Base-by-base conservation (phyloP, 495 filamentous ascomycete genomes). In the Trichoderma virens region DNA sequence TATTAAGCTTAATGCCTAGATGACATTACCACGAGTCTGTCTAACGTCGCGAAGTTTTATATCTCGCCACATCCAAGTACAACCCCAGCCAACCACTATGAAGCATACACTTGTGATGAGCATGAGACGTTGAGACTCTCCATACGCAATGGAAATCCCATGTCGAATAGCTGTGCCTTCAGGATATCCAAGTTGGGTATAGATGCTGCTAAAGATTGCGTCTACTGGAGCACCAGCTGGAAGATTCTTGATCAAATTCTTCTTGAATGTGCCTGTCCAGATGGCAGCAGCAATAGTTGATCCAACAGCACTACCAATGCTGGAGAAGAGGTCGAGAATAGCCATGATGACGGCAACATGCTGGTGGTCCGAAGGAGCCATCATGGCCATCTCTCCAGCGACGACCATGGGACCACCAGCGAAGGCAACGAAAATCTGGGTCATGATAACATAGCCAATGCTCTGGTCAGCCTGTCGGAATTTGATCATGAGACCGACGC, bases 391-490 rank as follows among this genome's bases (percentile, higher is more conserved):
- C 64, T 86, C 78, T 47, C 79, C 79, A 60, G 71, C 70, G 64
- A 87, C 77, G 30, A 86, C 79, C 9, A 76, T 63, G 30, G 66
- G 64, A 11, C 71, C 68, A 35, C 82, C 84, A 18, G 76, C 76
- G 66, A 89, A 83, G 27, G 86, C 83, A 66, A 88, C 85, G 76
- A 88, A 86, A 67, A 89, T 85, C 71, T 89, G 85, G 64, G 80
- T 83, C 83, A 87, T 86, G 70, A 87, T 73, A 7, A 89, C 68
- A 63, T 84, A 85, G 28, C 83, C 86, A 62, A 88, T 79, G 32
- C 71, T 67, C 6, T 68, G 66, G 13, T 78, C 72, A 1, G 74
- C 69, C 43, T 78, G 69, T 20, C 86, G 82, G 79, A 87, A 89
- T 61, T 86, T 72, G 63, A 88, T 85, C 84, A 88, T 82, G 43